A percentile compares a stretch with the other conserved stretches of the same genome.
These are phyloP conservation scores for Cardamine occulta DNA, from an alignment of 345 rosid species.

Conservation along the genomic window DNA sequence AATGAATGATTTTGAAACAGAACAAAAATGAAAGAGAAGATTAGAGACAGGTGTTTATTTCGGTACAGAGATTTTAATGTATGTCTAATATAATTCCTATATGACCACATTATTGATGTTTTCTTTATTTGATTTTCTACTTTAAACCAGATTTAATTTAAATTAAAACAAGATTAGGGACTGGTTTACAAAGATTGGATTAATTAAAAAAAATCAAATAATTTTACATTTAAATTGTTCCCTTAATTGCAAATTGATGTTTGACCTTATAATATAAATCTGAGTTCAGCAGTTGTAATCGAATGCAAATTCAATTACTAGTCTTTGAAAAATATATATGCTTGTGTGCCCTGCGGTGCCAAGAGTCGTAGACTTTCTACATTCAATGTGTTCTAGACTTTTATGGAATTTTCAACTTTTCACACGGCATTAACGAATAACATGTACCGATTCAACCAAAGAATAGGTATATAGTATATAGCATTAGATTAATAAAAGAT, in stretches of 20 bases:
- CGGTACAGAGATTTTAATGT: background rate
- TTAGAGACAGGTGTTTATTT: conserved; percentile 32
- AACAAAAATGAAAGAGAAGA: background rate
- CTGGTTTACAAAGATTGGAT: background rate
- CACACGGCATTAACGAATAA: conserved; percentile 10
- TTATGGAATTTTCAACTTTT: background rate
- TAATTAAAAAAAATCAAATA: background rate
- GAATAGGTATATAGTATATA: too few species aligned
- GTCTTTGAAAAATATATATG: background rate
- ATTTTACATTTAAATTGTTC: background rate
- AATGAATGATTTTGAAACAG: conserved; percentile 9
- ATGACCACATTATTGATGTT: too few species aligned
- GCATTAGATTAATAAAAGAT: too few species aligned
- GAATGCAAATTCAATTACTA: background rate
- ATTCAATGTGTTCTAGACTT: conserved; percentile 3
- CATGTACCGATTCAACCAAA: conserved; percentile 14
- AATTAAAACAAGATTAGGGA: background rate
- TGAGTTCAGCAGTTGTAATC: background rate
- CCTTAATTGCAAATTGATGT: background rate
- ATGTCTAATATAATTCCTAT: background rate
- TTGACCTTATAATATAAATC: background rate
- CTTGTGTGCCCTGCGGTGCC: background rate
- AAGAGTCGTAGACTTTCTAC: conserved; percentile 9
- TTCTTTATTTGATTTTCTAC: too few species aligned
- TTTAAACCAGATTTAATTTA: too few species aligned